Evolutionary conservation across 78 protist genomes (phyloP).

Genomic region (Dictyostelium capitatum): DNA sequence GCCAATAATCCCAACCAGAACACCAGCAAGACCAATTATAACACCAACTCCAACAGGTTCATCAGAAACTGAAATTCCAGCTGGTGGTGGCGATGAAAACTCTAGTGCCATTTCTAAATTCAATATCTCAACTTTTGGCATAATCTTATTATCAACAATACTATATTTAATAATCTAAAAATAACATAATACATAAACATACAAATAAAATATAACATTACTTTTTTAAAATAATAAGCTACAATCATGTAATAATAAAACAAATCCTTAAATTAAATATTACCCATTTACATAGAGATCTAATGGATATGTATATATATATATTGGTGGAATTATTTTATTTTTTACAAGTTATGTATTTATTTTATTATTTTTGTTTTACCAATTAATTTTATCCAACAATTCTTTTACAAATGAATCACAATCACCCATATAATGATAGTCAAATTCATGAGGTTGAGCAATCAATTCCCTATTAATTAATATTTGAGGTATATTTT

Average conservation of each 20-base stretch:
- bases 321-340: not conserved
- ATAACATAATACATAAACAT: not conserved
- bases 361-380: not conserved
- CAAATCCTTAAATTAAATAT: no score
- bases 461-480: slow-evolving; percentile 76
- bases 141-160: not conserved
- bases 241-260: not conserved
- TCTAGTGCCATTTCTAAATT: slow-evolving; percentile 5
- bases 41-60: not conserved
- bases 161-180: not conserved
- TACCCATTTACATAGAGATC: no score
- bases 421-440: slow-evolving; percentile 78
- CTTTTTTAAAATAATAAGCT: no score
- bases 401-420: slow-evolving; percentile 67
- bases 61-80: not conserved
- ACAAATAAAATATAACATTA: not conserved
- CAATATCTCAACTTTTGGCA: not conserved
- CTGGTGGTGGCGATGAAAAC: not conserved
- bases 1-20: slow-evolving; percentile 1
- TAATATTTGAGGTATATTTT: slow-evolving; percentile 58
- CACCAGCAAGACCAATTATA: not conserved
- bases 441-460: slow-evolving; percentile 83
- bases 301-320: no score
- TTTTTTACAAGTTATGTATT: not conserved
- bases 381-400: slow-evolving; percentile 44